A percentile compares a stretch with the other conserved stretches of the same genome.
Evolutionary conservation across 176 grass and related monocot genomes (phyloP).

Genomic region (Dactylis glomerata): DNA sequence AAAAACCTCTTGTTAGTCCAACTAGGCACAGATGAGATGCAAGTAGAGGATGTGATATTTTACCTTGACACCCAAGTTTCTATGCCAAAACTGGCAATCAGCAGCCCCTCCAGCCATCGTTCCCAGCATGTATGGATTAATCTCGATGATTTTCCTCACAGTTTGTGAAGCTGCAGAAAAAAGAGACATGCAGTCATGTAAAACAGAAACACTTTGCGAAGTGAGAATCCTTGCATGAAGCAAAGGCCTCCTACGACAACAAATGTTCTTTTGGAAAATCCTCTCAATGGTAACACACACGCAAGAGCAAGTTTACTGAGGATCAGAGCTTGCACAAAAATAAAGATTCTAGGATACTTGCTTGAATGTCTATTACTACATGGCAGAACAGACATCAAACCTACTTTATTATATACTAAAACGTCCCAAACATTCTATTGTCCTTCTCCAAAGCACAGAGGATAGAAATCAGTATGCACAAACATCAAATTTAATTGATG

Average conservation of each 20-base stretch:
- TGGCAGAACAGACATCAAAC: background rate
- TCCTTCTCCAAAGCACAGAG: background rate
- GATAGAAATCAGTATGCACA: background rate
- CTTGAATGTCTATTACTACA: background rate
- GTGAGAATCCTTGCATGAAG: background rate
- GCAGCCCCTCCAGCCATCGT: slow-evolving; percentile 95
- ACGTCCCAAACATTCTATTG: background rate
- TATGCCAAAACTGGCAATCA: slow-evolving; percentile 98
- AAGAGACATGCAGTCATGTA: background rate
- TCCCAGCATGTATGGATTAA: slow-evolving; percentile 97
- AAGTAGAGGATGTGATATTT: slow-evolving; percentile 10
- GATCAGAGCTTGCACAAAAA: background rate
- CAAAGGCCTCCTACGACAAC: background rate
- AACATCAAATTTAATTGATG: background rate
- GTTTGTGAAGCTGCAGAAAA: slow-evolving; percentile 77
- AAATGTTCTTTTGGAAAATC: background rate
- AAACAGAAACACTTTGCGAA: background rate
- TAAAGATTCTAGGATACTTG: background rate
- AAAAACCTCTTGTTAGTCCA: slow-evolving; percentile 12
- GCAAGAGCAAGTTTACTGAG: background rate
- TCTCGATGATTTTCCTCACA: slow-evolving; percentile 98
- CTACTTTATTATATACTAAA: background rate
- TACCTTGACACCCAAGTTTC: slow-evolving; percentile 91
- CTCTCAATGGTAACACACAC: background rate
- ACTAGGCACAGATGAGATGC: background rate